Evolutionary conservation across 441 rosid species (phyloP).

Genomic region (Euphorbia schlechtendalii): DNA sequence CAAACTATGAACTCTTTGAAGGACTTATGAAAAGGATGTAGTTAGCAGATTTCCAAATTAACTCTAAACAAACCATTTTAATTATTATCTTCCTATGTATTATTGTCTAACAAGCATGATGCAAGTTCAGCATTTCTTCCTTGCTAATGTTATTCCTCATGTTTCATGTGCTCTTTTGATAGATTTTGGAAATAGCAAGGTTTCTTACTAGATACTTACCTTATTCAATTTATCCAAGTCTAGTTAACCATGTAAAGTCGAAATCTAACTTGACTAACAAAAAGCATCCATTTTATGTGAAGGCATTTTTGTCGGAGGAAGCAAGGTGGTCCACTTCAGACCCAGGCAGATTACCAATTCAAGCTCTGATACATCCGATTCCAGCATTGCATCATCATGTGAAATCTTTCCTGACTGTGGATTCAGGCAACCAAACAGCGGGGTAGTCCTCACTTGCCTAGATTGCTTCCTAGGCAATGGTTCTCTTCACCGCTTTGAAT

Average conservation of each 20-base stretch:
- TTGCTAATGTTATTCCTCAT: neutral
- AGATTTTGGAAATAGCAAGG: neutral
- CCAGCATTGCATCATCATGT: constrained; percentile 42
- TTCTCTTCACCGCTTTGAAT: constrained; percentile 71
- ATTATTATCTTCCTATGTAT: no score
- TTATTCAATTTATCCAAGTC: no score
- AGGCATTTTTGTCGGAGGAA: constrained; percentile 95
- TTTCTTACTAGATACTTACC: no score
- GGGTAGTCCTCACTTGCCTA: constrained; percentile 79
- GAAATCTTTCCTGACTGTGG: constrained; percentile 89
- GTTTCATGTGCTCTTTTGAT: neutral
- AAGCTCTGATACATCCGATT: constrained; percentile 31
- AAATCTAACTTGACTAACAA: no score
- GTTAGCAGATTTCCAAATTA: neutral
- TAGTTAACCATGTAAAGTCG: no score
- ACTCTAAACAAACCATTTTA: neutral
- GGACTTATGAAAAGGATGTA: neutral
- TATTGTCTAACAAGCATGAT: no score
- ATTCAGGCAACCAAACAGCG: constrained; percentile 75
- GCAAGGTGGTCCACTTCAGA: constrained; percentile 93
- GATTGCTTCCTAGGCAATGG: constrained; percentile 85
- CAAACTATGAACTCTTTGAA: neutral
- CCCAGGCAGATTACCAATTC: constrained; percentile 47
- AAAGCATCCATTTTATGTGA: neutral
- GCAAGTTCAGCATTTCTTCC: neutral